These are phyloP conservation scores for Sporothrix brasiliensis DNA, from an alignment of 2,329 filamentous ascomycete species.

Conservation along the genomic window DNA sequence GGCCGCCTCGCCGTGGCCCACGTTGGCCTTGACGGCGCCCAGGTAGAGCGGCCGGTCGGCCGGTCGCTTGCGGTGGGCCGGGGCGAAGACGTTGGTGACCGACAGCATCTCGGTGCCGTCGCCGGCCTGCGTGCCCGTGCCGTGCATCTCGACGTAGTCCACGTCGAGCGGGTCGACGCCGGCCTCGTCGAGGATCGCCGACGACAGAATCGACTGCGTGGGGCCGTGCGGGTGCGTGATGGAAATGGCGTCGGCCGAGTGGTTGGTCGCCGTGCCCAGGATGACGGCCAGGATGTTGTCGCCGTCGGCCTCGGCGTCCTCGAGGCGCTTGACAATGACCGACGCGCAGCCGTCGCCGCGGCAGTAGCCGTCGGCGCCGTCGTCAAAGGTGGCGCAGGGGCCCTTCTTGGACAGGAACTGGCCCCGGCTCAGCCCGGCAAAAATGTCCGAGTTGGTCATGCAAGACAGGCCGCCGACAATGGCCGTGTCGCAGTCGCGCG, in stretches of 20 bases:
- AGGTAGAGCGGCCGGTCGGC: slow-evolving; percentile 60
- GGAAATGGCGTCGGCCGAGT: slow-evolving; percentile 77
- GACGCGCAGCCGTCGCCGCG: slow-evolving; percentile 73
- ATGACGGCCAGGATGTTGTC: slow-evolving; percentile 79
- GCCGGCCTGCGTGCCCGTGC: slow-evolving; percentile 83
- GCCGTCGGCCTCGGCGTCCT: slow-evolving; percentile 75
- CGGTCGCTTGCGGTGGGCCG: slow-evolving; percentile 51
- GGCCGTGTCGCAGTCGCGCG: slow-evolving; percentile 77
- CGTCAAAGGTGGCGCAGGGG: slow-evolving; percentile 79
- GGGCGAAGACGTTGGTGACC: slow-evolving; percentile 62
- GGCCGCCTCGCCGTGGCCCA: slow-evolving; percentile 65
- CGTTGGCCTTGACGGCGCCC: slow-evolving; percentile 65
- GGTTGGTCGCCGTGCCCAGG: slow-evolving; percentile 74
- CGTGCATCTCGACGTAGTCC: slow-evolving; percentile 87
- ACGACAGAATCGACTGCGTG: slow-evolving; percentile 72
- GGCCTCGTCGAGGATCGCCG: slow-evolving; percentile 69
- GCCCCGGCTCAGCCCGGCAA: slow-evolving; percentile 72
- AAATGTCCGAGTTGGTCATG: slow-evolving; percentile 79
- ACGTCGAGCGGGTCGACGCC: slow-evolving; percentile 76
- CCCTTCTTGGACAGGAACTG: slow-evolving; percentile 78
- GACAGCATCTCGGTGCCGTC: slow-evolving; percentile 82
- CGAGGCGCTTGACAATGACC: slow-evolving; percentile 75
- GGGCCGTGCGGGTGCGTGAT: slow-evolving; percentile 82
- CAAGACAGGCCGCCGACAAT: slow-evolving; percentile 78
- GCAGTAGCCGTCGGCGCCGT: slow-evolving; percentile 80